Base-by-base conservation (phyloP, 106 monocot species). In the Apostasia shenzhenica region DNA sequence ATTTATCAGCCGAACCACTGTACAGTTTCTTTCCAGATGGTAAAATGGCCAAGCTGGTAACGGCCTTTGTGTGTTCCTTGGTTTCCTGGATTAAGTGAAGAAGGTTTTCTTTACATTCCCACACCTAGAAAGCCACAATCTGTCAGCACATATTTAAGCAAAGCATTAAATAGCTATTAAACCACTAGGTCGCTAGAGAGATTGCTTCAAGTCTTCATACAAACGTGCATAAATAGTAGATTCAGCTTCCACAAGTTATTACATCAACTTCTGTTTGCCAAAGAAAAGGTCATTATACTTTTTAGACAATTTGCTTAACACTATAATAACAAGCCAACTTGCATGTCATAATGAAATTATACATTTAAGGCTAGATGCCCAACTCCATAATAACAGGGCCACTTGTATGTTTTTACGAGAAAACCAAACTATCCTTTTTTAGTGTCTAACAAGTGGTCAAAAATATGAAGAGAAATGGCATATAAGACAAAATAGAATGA, bases 1-100 rank as follows among this genome's bases (percentile, higher is more conserved):
- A 67, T 78, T 75, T 84, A 74, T 84, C 84, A 37, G 81, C 62
- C 7, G 84, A 84, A 46, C 84, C 84, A 67, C 84, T 84, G 57
- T 73, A 84, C 46, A 84, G 12, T 55, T 77, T 84, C 45, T 74
- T 81, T 68, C 77, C 84, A 38, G 84, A 70, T 38, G 74, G 70
- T 67, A 57, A 66, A n/a, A 78, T 52, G 50, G 67, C 80, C 67
- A 84, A 57, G 69, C 80, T 84, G 67, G 84, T 84, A 50, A 84
- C 77, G 3, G 80, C 84, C 57, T 81, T 84, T 47, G 84, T 67
- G 63, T 84, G 84, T 39, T 84, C 84, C 12, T 57, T 77, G 52
- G 59, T 48, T 73, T 81, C 84, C 46, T 84, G 77, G 55, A 81
- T 62, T 4, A 54, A 74, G 40, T 80, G 73, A 71, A 84, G 84